Percentiles rank a stretch among this genome's conserved stretches.
Evolutionary conservation across 257 asterid species (phyloP).

Genomic region (Oldenlandia corymbosa): DNA sequence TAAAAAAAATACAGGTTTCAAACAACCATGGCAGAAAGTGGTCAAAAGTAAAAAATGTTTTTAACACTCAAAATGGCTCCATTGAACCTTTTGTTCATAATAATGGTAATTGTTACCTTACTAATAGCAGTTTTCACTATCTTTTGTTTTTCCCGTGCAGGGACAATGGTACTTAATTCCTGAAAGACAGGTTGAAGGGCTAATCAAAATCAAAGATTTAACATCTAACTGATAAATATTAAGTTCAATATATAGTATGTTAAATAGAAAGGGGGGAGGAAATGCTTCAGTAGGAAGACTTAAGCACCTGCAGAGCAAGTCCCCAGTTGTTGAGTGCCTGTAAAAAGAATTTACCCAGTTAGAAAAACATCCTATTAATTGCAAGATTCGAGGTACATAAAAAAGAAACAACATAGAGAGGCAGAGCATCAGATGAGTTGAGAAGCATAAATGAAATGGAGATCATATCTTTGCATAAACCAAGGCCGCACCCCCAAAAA

Average conservation of each 20-base stretch:
- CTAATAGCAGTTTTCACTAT: conserved; percentile 91
- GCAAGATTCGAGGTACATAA: background rate
- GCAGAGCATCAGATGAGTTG: background rate
- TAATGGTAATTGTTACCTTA: conserved; percentile 45
- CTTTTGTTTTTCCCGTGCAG: conserved; percentile 94
- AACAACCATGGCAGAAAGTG: conserved; percentile 10
- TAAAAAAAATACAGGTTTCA: conserved; percentile 5
- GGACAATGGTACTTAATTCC: conserved; percentile 98
- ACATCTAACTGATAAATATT: background rate
- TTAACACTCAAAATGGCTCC: background rate
- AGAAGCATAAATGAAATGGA: background rate
- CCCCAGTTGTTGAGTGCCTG: conserved; percentile 99
- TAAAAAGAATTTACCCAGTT: conserved; percentile 23
- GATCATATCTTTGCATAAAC: background rate
- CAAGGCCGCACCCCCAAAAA: no score
- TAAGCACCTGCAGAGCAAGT: conserved; percentile 93
- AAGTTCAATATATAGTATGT: conserved; percentile 14
- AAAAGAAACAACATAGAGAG: background rate
- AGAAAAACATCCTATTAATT: conserved; percentile 20
- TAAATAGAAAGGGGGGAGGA: background rate
- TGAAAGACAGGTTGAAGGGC: conserved; percentile 32
- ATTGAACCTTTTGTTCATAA: background rate
- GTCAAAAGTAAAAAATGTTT: background rate
- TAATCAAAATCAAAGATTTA: conserved; percentile 6
- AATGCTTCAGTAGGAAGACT: conserved; percentile 11